phyloP scores from a whole-genome alignment of 2,329 filamentous ascomycete genomes.

The Fusarium avenaceum region DNA sequence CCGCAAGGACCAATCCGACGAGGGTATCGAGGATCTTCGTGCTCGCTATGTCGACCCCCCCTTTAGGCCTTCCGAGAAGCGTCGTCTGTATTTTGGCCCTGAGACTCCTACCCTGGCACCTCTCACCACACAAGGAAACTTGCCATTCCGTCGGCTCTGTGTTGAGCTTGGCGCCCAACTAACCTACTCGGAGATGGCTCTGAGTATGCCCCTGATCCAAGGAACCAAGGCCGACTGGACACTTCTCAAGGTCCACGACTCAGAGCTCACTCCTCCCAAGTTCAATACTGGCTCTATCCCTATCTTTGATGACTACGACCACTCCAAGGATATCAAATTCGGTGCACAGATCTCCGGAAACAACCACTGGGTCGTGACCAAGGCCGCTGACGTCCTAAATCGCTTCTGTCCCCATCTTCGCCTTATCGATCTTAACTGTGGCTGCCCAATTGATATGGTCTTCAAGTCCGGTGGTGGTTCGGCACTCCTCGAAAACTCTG shows the following conservation, averaged over 20 bases:
- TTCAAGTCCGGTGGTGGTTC: conserved; percentile 91
- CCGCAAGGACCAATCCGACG: conserved; percentile 58
- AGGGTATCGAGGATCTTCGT: conserved; percentile 75
- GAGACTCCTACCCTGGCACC: conserved; percentile 96
- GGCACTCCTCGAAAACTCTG: conserved; percentile 87
- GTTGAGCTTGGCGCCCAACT: conserved; percentile 89
- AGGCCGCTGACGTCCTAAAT: conserved; percentile 85
- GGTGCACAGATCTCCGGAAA: conserved; percentile 93
- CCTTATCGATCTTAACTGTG: conserved; percentile 95
- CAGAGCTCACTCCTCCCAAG: conserved; percentile 79
- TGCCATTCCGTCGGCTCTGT: conserved; percentile 93
- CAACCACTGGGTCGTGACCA: conserved; percentile 90
- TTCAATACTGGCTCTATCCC: conserved; percentile 65
- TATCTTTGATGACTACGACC: conserved; percentile 84
- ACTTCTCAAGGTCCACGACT: conserved; percentile 90
- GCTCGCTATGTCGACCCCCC: conserved; percentile 89
- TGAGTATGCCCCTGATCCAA: conserved; percentile 89
- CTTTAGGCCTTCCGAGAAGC: conserved; percentile 91
- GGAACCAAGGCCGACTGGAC: conserved; percentile 95
- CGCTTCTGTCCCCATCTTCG: conserved; percentile 84
- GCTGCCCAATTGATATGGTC: conserved; percentile 95
- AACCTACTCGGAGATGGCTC: conserved; percentile 98
- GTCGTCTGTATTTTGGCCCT: conserved; percentile 90
- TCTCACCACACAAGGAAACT: conserved; percentile 94
- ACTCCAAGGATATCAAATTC: conserved; percentile 86